phyloP scores from a whole-genome alignment of 768 basidiomycete genomes.

The Naematelia encephala region DNA sequence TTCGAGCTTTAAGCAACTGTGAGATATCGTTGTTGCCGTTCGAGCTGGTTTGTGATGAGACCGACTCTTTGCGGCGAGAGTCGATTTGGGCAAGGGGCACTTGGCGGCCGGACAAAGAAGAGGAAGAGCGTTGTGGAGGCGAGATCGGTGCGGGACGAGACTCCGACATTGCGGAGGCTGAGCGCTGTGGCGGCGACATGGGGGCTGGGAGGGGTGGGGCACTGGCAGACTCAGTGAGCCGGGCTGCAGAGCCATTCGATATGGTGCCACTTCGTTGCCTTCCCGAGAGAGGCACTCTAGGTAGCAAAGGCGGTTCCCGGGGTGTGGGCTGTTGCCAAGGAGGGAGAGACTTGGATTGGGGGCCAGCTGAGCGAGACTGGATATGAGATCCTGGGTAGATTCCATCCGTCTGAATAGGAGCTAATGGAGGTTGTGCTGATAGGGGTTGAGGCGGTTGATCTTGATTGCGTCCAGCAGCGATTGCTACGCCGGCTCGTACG shows the following conservation, averaged over 20 bases:
- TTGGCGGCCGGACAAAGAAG: conserved; percentile 8
- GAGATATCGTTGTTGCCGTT: conserved; percentile 20
- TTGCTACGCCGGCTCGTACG: conserved; percentile 36
- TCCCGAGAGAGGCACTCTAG: conserved; percentile 19
- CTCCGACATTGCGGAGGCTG: conserved; percentile 17
- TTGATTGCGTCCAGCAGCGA: conserved; percentile 14
- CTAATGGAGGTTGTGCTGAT: background rate
- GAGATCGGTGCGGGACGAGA: background rate
- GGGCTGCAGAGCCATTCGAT: background rate
- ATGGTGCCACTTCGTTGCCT: conserved; percentile 3
- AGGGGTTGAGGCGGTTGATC: conserved; percentile 6
- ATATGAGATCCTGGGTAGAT: background rate
- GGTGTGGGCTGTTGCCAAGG: conserved; percentile 11
- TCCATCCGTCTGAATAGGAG: background rate
- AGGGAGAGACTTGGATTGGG: background rate
- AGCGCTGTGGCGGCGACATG: conserved; percentile 11
- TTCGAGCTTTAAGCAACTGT: conserved; percentile 18
- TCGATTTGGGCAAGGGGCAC: conserved; percentile 1
- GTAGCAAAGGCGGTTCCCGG: conserved; percentile 21
- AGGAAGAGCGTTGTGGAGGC: conserved; percentile 15
- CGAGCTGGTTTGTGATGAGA: conserved; percentile 14
- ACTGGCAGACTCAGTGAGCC: background rate
- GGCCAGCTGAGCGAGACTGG: background rate
- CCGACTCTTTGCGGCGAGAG: conserved; percentile 17
- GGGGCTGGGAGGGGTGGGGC: conserved; percentile 4